Conservation (phyloP, 495 filamentous ascomycete genomes). For the Jackrogersella multiformis region DNA sequence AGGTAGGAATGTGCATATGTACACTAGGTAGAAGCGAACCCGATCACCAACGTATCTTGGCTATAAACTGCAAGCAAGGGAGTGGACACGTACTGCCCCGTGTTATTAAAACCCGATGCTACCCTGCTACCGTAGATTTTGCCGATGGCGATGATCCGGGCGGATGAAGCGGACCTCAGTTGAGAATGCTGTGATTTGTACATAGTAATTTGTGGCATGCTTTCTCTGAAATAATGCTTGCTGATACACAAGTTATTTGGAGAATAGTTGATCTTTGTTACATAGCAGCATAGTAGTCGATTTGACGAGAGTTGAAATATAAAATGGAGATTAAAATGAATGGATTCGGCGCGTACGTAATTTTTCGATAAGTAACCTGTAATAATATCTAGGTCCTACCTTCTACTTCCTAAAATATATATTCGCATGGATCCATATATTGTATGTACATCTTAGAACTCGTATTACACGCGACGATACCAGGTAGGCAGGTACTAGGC, state of each 20-base stretch:
- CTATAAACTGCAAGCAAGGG: slow-evolving; percentile 15
- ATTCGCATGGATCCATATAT: not conserved
- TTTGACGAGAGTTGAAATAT: no score
- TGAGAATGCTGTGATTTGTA: slow-evolving; percentile 7
- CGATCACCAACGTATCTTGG: slow-evolving; percentile 23
- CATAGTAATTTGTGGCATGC: not conserved
- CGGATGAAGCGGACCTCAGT: slow-evolving; percentile 23
- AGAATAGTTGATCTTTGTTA: not conserved
- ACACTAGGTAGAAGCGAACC: slow-evolving; percentile 18
- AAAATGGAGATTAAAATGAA: not conserved
- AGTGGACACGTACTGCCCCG: slow-evolving; percentile 5
- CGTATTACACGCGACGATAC: slow-evolving; percentile 1
- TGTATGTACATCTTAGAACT: not conserved
- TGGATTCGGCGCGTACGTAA: slow-evolving; percentile 11
- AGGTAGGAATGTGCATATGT: no score
- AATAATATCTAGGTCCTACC: not conserved
- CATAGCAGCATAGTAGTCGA: no score
- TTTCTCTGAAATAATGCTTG: not conserved
- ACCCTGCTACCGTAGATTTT: slow-evolving; percentile 17
- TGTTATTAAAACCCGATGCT: slow-evolving; percentile 20
- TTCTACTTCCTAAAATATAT: no score
- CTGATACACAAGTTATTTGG: not conserved
- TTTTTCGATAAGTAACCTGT: not conserved
- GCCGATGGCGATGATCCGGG: slow-evolving; percentile 30
- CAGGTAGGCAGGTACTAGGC: slow-evolving; percentile 19